Percentiles rank a stretch among this genome's conserved stretches.
These are phyloP conservation scores for Mycena pura DNA, from an alignment of 768 basidiomycete species.

Conservation along the genomic window DNA sequence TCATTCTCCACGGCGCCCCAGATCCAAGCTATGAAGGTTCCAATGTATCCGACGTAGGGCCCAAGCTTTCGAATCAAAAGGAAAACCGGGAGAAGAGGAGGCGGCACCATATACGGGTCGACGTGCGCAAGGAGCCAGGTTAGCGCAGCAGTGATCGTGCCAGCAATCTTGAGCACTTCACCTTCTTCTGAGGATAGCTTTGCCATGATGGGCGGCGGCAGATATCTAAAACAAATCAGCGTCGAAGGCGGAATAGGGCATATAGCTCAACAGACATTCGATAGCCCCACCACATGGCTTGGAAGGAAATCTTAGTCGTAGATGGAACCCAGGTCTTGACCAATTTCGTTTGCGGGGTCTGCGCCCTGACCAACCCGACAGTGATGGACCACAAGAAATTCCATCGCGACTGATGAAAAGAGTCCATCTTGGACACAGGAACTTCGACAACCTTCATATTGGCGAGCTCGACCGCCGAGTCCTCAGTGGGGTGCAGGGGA, in stretches of 20 bases:
- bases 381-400: constrained; percentile 20
- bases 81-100: constrained; percentile 52
- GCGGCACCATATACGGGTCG: constrained; percentile 48
- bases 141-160: constrained; percentile 58
- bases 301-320: constrained; percentile 57
- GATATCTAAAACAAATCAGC: constrained; percentile 44
- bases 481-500: constrained; percentile 53
- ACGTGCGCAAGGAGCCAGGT: constrained; percentile 58
- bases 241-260: not conserved
- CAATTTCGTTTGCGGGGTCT: constrained; percentile 18
- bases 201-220: constrained; percentile 62
- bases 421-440: constrained; percentile 17
- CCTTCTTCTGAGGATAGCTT: constrained; percentile 55
- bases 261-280: constrained; percentile 47
- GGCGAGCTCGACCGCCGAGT: constrained; percentile 59
- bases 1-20: constrained; percentile 59
- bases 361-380: constrained; percentile 10
- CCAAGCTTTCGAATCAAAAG: constrained; percentile 50
- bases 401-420: constrained; percentile 25
- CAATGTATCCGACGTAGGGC: constrained; percentile 61
- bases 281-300: constrained; percentile 68
- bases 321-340: constrained; percentile 58
- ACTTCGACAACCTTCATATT: constrained; percentile 49
- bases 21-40: constrained; percentile 61
- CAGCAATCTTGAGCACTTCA: constrained; percentile 60